A percentile compares a stretch with the other conserved stretches of the same genome.
These are phyloP conservation scores for Boletus tylopilopsis DNA, from an alignment of 768 basidiomycete genomes.

Conservation along the genomic window DNA sequence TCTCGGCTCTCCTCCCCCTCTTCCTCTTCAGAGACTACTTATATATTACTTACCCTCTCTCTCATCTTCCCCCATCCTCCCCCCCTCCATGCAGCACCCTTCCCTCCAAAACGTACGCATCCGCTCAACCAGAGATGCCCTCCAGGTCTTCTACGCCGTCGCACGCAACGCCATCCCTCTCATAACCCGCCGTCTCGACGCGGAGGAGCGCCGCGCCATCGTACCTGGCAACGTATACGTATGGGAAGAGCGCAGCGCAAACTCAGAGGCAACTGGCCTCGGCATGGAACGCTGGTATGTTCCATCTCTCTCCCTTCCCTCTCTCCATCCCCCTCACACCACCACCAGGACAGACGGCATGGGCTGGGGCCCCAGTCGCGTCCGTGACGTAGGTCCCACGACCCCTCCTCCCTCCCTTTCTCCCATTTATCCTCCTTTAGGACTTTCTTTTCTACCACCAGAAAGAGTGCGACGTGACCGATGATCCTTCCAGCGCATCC, in stretches of 20 bases:
- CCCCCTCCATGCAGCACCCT: constrained; percentile 61
- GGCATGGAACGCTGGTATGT: constrained; percentile 82
- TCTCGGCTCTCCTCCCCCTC: constrained; percentile 17
- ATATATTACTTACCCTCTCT: constrained; percentile 36
- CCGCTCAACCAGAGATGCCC: constrained; percentile 75
- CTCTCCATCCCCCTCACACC: neutral
- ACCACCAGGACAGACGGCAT: constrained; percentile 57
- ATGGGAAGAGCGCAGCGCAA: constrained; percentile 85
- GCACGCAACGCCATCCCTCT: constrained; percentile 64
- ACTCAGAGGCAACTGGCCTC: constrained; percentile 75
- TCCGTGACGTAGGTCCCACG: constrained; percentile 41
- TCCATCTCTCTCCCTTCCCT: neutral
- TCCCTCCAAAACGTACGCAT: constrained; percentile 75
- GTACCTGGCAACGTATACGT: constrained; percentile 78
- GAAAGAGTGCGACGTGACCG: constrained; percentile 39
- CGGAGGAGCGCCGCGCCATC: constrained; percentile 74
- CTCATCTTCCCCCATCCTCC: constrained; percentile 11
- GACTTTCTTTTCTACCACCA: constrained; percentile 58
- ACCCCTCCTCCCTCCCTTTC: neutral
- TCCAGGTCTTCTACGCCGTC: constrained; percentile 77
- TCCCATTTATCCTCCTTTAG: constrained; percentile 25
- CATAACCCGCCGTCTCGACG: constrained; percentile 78
- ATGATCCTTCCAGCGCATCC: constrained; percentile 43
- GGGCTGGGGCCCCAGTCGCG: constrained; percentile 81
- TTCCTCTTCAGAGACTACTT: constrained; percentile 10